Percentiles rank a stretch among this genome's conserved stretches.
Conservation (phyloP, 2,329 filamentous ascomycete genomes). For the Ilyonectria mors-panacis region DNA sequence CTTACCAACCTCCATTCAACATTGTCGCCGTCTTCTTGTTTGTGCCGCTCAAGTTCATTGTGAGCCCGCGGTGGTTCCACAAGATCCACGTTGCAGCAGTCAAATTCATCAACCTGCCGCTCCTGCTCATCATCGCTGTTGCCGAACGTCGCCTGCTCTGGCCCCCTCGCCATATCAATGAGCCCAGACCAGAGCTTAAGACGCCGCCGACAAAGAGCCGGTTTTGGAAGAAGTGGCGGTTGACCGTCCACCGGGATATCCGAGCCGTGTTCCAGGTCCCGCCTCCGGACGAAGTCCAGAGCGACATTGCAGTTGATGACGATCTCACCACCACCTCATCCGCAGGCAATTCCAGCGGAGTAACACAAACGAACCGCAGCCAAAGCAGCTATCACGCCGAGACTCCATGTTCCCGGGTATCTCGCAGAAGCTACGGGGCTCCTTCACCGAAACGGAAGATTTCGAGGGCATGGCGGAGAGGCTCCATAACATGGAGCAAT, state of each 20-base stretch:
- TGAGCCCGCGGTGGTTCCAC: slow-evolving; percentile 89
- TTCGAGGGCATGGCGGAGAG: slow-evolving; percentile 60
- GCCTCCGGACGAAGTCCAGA: slow-evolving; percentile 72
- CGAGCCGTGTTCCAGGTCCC: slow-evolving; percentile 81
- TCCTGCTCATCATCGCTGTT: slow-evolving; percentile 79
- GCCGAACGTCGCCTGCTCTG: slow-evolving; percentile 81
- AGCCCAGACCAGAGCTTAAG: slow-evolving; percentile 35
- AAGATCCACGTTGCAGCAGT: slow-evolving; percentile 88
- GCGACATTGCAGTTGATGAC: slow-evolving; percentile 72
- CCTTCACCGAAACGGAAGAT: slow-evolving; percentile 64
- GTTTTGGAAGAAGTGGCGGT: slow-evolving; percentile 78
- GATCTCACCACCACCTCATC: slow-evolving; percentile 72
- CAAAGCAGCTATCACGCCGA: slow-evolving; percentile 59
- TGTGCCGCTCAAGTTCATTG: slow-evolving; percentile 82
- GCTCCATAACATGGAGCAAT: slow-evolving; percentile 65
- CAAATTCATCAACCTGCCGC: slow-evolving; percentile 80
- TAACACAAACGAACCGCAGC: slow-evolving; percentile 56
- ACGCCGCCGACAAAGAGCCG: slow-evolving; percentile 53
- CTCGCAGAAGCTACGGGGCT: slow-evolving; percentile 62
- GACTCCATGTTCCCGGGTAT: slow-evolving; percentile 72
- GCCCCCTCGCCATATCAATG: slow-evolving; percentile 52
- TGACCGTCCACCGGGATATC: slow-evolving; percentile 80
- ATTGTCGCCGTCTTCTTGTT: slow-evolving; percentile 82
- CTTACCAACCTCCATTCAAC: slow-evolving; percentile 88
- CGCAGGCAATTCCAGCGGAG: slow-evolving; percentile 68